Evolutionary conservation across 257 asterid species (phyloP), one percentile per base, ranked within the genome.

Genomic region (Perilla frutescens): DNA sequence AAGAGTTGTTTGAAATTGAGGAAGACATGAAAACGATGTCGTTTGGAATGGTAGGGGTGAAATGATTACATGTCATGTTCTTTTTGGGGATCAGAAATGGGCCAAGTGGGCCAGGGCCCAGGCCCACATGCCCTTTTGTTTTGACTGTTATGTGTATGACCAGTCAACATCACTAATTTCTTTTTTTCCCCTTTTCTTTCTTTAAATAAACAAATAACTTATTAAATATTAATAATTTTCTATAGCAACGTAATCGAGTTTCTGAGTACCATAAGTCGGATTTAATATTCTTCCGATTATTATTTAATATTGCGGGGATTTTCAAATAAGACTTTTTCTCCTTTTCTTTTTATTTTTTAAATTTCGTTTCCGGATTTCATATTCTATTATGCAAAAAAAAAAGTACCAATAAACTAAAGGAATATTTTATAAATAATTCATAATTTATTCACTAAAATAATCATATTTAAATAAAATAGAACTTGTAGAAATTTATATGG

Each of bases 21-120:
- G 4, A 34, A 34, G 37, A 34, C 53, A 20, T 43, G 51, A 15
- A 20, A 56, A 63, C 66, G 72, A 15, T 47, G 71, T 40, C 73
- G 81, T 65, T 36, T 11, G 8, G 8, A 4, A 4, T 49, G 66
- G 9, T 39, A 0, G 45, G 59, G 20, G n/a, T 8, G 12, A 48
- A 76, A 73, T 72, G 72, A 81, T 77, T 77, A 72, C 80, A 68
- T 48, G 61, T 68, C 69, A 68, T 62, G 79, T 36, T 58, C 56
- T 15, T 73, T 65, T 75, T 68, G 10, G 76, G 70, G 41, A 76
- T 53, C 78, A 47, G 34, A 71, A 73, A 63, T 75, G 77, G 77
- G 84, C 70, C 50, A 11, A 34, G 73, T 53, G 79, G 79, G 70
- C 73, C 79, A n/a, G 44, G 63, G 59, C 31, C 41, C 36, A 45